Evolutionary conservation across 2,329 filamentous ascomycete genomes (phyloP).

Genomic region (Plectosphaerella cucumerina): DNA sequence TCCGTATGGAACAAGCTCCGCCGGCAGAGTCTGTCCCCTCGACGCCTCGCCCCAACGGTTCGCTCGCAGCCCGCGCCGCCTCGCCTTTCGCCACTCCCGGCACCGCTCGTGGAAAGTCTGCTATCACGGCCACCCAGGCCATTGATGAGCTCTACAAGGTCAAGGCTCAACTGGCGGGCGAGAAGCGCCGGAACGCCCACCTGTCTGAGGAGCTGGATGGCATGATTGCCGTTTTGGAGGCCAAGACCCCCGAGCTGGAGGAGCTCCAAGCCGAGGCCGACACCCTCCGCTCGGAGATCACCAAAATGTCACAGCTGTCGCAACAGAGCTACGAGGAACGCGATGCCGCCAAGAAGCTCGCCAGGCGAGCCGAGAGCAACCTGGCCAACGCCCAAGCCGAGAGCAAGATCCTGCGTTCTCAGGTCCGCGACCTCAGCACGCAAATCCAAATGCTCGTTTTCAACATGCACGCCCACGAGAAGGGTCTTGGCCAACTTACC

Average conservation of each 20-base stretch:
- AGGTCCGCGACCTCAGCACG: constrained; percentile 82
- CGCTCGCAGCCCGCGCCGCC: constrained; percentile 43
- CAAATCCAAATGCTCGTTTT: constrained; percentile 89
- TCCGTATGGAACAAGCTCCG: constrained; percentile 37
- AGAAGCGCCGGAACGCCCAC: constrained; percentile 70
- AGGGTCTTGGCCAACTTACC: constrained; percentile 68
- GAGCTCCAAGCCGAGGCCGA: constrained; percentile 80
- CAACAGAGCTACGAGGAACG: constrained; percentile 79
- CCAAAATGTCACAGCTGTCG: constrained; percentile 79
- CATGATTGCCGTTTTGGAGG: constrained; percentile 79
- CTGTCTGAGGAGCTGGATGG: constrained; percentile 77
- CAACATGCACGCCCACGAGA: constrained; percentile 77
- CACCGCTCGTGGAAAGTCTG: constrained; percentile 51
- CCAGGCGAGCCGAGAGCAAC: constrained; percentile 73
- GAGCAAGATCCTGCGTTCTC: constrained; percentile 74
- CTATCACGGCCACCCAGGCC: constrained; percentile 56
- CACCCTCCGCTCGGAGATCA: constrained; percentile 72
- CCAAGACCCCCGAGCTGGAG: constrained; percentile 81
- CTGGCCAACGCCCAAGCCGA: constrained; percentile 63
- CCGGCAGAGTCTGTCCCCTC: constrained; percentile 47
- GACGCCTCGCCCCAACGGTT: constrained; percentile 58
- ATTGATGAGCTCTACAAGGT: constrained; percentile 62
- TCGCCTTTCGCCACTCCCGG: constrained; percentile 61
- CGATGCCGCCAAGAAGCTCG: constrained; percentile 72
- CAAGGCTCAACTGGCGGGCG: constrained; percentile 69